Percentiles rank a stretch among this genome's conserved stretches.
Evolutionary conservation across 2,329 filamentous ascomycete species (phyloP).

Genomic region (Stagonosporopsis vannaccii): DNA sequence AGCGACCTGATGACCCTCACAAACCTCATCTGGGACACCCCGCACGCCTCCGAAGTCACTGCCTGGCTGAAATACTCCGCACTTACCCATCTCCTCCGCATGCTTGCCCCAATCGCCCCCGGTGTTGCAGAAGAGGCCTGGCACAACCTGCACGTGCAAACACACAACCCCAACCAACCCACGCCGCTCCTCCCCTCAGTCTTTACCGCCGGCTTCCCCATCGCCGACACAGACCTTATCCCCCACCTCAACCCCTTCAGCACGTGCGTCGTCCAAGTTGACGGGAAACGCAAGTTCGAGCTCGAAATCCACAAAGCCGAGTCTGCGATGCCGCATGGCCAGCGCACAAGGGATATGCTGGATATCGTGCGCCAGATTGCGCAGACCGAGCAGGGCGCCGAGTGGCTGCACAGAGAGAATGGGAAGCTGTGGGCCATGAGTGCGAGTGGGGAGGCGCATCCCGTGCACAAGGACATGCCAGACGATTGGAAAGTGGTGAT

Average conservation of each 20-base stretch:
- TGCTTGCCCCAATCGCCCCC: constrained; percentile 81
- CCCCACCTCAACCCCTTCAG: constrained; percentile 60
- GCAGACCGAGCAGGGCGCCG: constrained; percentile 65
- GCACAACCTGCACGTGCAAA: constrained; percentile 60
- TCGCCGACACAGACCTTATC: constrained; percentile 56
- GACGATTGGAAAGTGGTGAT: constrained; percentile 64
- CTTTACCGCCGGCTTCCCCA: constrained; percentile 65
- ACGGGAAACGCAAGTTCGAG: constrained; percentile 77
- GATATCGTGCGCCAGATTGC: constrained; percentile 71
- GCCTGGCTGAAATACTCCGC: constrained; percentile 60
- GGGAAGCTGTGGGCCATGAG: constrained; percentile 45
- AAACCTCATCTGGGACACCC: constrained; percentile 60
- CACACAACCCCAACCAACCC: background rate
- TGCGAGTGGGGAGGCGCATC: constrained; percentile 13
- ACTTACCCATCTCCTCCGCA: constrained; percentile 66
- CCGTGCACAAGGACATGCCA: constrained; percentile 20
- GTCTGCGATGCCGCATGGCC: constrained; percentile 28
- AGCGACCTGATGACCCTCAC: constrained; percentile 85
- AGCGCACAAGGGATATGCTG: constrained; percentile 27
- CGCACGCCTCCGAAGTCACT: constrained; percentile 44
- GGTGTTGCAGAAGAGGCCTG: constrained; percentile 84
- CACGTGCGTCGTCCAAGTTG: constrained; percentile 75
- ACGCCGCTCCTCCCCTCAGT: constrained; percentile 40
- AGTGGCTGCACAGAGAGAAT: constrained; percentile 55
- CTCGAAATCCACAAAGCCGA: constrained; percentile 67